Evolutionary conservation across 306 rosid species (phyloP), one percentile per base, ranked within the genome.

Genomic region (Vigna reflexopilosa): DNA sequence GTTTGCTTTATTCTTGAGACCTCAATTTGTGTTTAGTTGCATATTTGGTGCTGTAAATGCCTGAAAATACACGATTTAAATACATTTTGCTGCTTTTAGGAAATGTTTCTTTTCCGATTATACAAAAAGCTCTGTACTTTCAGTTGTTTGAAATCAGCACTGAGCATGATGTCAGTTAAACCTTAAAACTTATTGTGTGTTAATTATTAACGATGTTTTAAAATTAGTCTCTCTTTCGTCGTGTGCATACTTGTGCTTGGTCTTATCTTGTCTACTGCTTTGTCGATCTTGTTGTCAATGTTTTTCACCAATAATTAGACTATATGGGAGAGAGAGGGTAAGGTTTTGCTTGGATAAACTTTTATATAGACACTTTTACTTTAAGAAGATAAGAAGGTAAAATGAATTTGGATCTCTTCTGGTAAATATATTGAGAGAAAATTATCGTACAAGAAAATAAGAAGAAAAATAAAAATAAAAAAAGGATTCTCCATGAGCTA

Each of bases 231-330:
- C 7, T 52, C 6, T 52, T 36, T 57, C 12, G 4, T 44, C 14
- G 24, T 50, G 9, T 45, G 32, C 61, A 32, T 50, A 22, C 14
- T 38, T 56, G 30, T 73, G 34, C 76, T 56, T 66, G 9, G 30
- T 69, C 36, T 40, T 44, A 5, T 57, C 68, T 55, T 51, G 40
- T 62, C 28, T 19, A 7, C 57, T 30, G 14, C 34, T 52, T 72
- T 47, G 15, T 51, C 73, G 26, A 38, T 30, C 44, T 72, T 28
- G 50, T 42, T 65, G 59, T 55, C 73, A 57, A 15, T 56, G 0
- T 62, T 26, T 66, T 65, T 13, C 50, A n/a, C 22, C 26, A 63
- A 55, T 62, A 72, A 55, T 56, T 73, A 34, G 38, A 34, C 1
- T 34, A 34, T 34, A 34, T 34, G 38, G 38, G 6, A 22, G 6